Evolutionary conservation across 2,329 filamentous ascomycete species (phyloP).

Genomic region (Paraconiothyrium sp.): DNA sequence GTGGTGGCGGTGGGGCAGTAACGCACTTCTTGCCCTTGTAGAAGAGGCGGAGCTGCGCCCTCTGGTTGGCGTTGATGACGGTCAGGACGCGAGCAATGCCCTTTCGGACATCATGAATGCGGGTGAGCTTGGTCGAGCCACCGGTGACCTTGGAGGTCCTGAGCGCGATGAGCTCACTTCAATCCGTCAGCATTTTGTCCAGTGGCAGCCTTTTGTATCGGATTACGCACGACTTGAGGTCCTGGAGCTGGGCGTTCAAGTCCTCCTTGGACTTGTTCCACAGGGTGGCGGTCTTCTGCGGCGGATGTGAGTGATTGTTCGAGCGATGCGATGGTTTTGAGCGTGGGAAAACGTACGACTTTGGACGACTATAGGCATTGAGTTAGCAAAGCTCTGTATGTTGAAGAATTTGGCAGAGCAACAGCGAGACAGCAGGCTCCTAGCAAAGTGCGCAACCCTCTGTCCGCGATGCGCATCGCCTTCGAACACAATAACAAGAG

Average conservation of each 20-base stretch:
- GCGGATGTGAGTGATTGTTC: constrained; percentile 45
- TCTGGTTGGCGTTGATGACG: constrained; percentile 99
- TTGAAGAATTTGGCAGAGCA: constrained; percentile 33
- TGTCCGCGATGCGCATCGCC: constrained; percentile 22
- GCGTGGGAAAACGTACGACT: constrained; percentile 62
- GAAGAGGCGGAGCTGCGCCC: constrained; percentile 91
- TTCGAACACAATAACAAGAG: constrained; percentile 25
- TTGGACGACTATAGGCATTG: constrained; percentile 65
- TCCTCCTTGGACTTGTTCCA: constrained; percentile 99
- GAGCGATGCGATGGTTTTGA: constrained; percentile 36
- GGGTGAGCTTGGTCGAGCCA: constrained; percentile 89
- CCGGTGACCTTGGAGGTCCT: constrained; percentile 97
- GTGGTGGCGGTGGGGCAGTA: constrained; percentile 10
- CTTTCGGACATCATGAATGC: constrained; percentile 93
- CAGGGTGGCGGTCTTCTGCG: constrained; percentile 85
- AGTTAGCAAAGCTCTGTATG: constrained; percentile 38
- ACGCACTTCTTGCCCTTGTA: constrained; percentile 97
- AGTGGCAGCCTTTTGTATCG: constrained; percentile 13
- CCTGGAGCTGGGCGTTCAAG: constrained; percentile 74
- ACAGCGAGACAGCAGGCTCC: constrained; percentile 22
- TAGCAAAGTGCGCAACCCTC: constrained; percentile 9
- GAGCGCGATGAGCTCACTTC: constrained; percentile 85
- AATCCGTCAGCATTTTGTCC: constrained; percentile 42
- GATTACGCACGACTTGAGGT: constrained; percentile 50
- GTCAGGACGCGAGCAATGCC: constrained; percentile 98